Evolutionary conservation across 768 basidiomycete genomes (phyloP).

Genomic region (Vararia minispora): DNA sequence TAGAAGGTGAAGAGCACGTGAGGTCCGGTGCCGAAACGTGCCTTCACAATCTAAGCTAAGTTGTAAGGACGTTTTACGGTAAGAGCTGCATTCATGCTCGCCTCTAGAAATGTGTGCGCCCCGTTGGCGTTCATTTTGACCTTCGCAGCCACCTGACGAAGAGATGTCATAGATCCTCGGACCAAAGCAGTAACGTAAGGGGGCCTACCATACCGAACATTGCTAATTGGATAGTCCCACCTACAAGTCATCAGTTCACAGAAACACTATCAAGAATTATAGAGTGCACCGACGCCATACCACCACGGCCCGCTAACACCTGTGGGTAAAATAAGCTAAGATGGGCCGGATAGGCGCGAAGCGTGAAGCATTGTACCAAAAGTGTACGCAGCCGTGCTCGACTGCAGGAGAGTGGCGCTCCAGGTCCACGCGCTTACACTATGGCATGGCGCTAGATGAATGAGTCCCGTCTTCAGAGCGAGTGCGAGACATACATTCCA

Average conservation of each 20-base stretch:
- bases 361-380: constrained; percentile 21
- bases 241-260: constrained; percentile 37
- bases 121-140: constrained; percentile 51
- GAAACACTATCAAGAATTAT: background rate
- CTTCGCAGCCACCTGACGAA: constrained; percentile 30
- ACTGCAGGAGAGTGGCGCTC: constrained; percentile 46
- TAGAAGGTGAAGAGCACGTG: constrained; percentile 44
- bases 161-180: too few relatives aligned
- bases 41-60: constrained; percentile 31
- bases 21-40: constrained; percentile 33
- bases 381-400: constrained; percentile 39
- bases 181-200: too few relatives aligned
- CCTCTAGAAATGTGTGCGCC: constrained; percentile 47
- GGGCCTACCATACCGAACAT: constrained; percentile 43
- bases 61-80: background rate
- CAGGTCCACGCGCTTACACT: constrained; percentile 47
- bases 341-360: background rate
- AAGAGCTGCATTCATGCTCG: constrained; percentile 7
- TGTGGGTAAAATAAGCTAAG: constrained; percentile 5
- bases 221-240: constrained; percentile 41
- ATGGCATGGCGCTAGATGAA: background rate
- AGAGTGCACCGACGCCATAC: background rate
- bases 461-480: too few relatives aligned
- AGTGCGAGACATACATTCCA: constrained; percentile 35
- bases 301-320: constrained; percentile 40